Evolutionary conservation across 768 basidiomycete species (phyloP), one percentile per base, ranked within the genome.

Genomic region (Plicaturopsis crispa): DNA sequence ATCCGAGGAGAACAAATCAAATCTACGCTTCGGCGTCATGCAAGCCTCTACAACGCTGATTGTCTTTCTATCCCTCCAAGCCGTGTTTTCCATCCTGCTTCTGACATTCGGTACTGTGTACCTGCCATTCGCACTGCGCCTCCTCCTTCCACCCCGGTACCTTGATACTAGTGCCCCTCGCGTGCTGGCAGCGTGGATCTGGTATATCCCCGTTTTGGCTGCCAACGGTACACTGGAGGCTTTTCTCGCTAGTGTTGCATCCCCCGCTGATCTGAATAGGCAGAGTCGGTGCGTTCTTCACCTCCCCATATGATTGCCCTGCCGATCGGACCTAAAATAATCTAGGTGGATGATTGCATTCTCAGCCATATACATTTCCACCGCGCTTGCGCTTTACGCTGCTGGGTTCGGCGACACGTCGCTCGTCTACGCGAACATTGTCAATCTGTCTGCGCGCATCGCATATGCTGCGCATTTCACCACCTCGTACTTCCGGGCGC

Each of bases 191-290:
- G 77, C 82, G 1, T 99, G 92, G 76, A 59, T 89, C 17, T 83
- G 75, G 66, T 94, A 93, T 49, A 82, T 98, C 47, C 96, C 96
- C 1, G 72, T 85, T 16, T 72, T 99, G 51, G 85, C 85, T 4
- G 61, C 90, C 47, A 99, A 99, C 53, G 96, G 96, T 2, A 75
- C 87, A 0, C 62, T 94, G 13, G 96, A 99, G 54, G 89, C 93
- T 0, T 93, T 96, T 57, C 69, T 94, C 48, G 77, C 85, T 3
- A 83, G 87, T 39, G 79, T 81, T 2, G 86, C 90, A 1, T 67
- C 69, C 2, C 68, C 82, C 0, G 48, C 57, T 1, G 82, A 92
- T 55, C 60, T 99, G 7, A 74, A 65, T 33, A 55, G 53, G 5
- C 91, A 94, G 56, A 84, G 80, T 49, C 66, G 76, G 70, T 73